Percentiles rank a stretch among this genome's conserved stretches.
Conservation (phyloP, 805 yeast species). For the Wickerhamomyces canadensis region DNA sequence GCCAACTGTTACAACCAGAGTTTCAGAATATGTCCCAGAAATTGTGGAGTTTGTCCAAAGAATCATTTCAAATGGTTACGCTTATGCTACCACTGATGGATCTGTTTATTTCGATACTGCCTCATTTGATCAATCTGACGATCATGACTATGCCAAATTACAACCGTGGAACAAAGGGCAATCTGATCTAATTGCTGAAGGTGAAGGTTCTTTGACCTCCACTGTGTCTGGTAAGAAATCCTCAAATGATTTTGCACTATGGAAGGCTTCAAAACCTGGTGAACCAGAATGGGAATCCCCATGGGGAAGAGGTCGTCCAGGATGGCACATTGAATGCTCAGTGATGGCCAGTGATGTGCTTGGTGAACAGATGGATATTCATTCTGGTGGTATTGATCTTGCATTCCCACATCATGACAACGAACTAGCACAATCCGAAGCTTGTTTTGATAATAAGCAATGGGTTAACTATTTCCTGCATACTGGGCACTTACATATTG, state of each 20-base stretch:
- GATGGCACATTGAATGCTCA: conserved; percentile 99
- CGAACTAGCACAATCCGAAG: conserved; percentile 96
- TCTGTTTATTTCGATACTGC: conserved; percentile 94
- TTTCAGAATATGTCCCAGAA: conserved; percentile 92
- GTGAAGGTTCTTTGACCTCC: conserved; percentile 79
- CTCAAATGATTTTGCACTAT: conserved; percentile 86
- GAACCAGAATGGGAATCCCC: conserved; percentile 95
- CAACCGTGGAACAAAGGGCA: conserved; percentile 98
- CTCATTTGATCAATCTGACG: conserved; percentile 63
- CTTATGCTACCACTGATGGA: conserved; percentile 78
- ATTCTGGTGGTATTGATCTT: conserved; percentile 94
- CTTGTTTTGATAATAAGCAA: conserved; percentile 80
- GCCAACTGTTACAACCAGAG: conserved; percentile 85
- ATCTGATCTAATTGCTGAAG: conserved; percentile 79
- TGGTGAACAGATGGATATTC: conserved; percentile 85
- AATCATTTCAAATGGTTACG: conserved; percentile 78
- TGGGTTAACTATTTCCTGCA: conserved; percentile 98
- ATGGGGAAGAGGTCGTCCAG: conserved; percentile 98
- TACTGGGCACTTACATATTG: conserved; percentile 96
- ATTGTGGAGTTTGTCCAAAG: conserved; percentile 72
- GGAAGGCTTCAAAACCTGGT: conserved; percentile 96
- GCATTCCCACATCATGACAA: conserved; percentile 99
- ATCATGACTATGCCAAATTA: conserved; percentile 87
- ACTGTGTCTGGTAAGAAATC: conserved; percentile 57
- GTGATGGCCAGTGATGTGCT: conserved; percentile 94